phyloP scores from a whole-genome alignment of 495 filamentous ascomycete genomes.

The Neurospora sublineolata region DNA sequence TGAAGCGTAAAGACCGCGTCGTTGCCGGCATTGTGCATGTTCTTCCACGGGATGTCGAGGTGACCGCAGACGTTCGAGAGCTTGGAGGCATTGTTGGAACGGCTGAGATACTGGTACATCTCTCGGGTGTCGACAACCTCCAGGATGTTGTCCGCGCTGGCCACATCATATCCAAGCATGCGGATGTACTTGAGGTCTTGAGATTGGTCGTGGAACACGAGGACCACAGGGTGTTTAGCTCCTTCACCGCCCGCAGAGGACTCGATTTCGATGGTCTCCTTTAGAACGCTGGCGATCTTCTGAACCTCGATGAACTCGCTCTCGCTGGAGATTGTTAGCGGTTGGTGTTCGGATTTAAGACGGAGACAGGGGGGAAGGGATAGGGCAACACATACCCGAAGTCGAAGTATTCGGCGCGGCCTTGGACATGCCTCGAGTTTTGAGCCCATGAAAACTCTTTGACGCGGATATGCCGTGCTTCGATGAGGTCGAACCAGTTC shows the following conservation, averaged over 20 bases:
- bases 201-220: slow-evolving; percentile 66
- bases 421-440: slow-evolving; percentile 54
- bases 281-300: slow-evolving; percentile 10
- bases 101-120: slow-evolving; percentile 50
- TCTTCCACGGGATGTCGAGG: slow-evolving; percentile 47
- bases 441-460: slow-evolving; percentile 49
- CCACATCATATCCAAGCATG: slow-evolving; percentile 46
- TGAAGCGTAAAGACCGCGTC: slow-evolving; percentile 79
- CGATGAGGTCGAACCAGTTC: slow-evolving; percentile 55
- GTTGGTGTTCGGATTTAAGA: slow-evolving; percentile 13
- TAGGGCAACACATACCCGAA: slow-evolving; percentile 48
- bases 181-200: slow-evolving; percentile 57
- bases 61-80: slow-evolving; percentile 51
- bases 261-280: slow-evolving; percentile 16
- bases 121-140: slow-evolving; percentile 60
- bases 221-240: slow-evolving; percentile 48
- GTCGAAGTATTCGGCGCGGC: slow-evolving; percentile 62
- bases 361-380: background rate
- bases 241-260: background rate
- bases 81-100: slow-evolving; percentile 36
- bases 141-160: slow-evolving; percentile 38
- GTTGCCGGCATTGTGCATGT: slow-evolving; percentile 90
- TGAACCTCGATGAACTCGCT: slow-evolving; percentile 19
- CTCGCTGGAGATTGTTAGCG: slow-evolving; percentile 18
- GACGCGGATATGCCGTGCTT: slow-evolving; percentile 65